Percentiles rank a stretch among this genome's conserved stretches.
phyloP scores from a whole-genome alignment of 345 rosid genomes.

The Litchi chinensis region DNA sequence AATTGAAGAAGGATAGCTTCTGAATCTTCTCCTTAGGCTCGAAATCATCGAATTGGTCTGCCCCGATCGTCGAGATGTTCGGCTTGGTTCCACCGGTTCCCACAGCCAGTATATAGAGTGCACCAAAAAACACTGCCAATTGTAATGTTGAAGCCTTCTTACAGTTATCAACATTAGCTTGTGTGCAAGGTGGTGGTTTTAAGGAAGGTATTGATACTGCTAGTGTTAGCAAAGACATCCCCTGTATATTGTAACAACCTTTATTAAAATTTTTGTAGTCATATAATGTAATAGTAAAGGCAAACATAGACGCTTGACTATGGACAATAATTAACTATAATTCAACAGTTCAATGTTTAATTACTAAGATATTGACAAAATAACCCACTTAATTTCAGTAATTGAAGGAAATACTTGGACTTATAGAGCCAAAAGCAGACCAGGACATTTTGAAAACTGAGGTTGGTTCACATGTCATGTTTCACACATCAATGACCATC shows the following conservation, averaged over 20 bases:
- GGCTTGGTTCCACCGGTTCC: slow-evolving; percentile 97
- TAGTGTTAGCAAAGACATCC: slow-evolving; percentile 71
- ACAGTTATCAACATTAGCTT: slow-evolving; percentile 42
- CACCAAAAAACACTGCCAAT: slow-evolving; percentile 64
- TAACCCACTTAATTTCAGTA: neutral
- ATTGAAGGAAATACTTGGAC: neutral
- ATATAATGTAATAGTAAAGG: neutral
- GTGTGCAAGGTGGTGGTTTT: slow-evolving; percentile 62
- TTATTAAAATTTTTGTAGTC: too few relatives aligned
- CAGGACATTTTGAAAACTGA: neutral
- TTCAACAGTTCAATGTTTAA: neutral
- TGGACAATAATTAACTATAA: neutral
- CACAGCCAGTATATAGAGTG: slow-evolving; percentile 68
- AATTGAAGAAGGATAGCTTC: slow-evolving; percentile 92
- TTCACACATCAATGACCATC: neutral
- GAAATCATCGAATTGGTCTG: slow-evolving; percentile 90
- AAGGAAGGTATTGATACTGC: slow-evolving; percentile 67
- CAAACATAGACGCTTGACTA: neutral
- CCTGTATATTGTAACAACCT: slow-evolving; percentile 40
- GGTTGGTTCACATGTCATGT: neutral
- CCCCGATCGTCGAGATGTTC: slow-evolving; percentile 89
- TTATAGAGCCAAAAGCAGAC: neutral
- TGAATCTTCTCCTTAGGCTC: slow-evolving; percentile 71
- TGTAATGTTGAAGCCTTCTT: slow-evolving; percentile 59
- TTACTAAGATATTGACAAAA: neutral